Evolutionary conservation across 2,329 filamentous ascomycete genomes (phyloP).

Genomic region (Apiospora aurea): DNA sequence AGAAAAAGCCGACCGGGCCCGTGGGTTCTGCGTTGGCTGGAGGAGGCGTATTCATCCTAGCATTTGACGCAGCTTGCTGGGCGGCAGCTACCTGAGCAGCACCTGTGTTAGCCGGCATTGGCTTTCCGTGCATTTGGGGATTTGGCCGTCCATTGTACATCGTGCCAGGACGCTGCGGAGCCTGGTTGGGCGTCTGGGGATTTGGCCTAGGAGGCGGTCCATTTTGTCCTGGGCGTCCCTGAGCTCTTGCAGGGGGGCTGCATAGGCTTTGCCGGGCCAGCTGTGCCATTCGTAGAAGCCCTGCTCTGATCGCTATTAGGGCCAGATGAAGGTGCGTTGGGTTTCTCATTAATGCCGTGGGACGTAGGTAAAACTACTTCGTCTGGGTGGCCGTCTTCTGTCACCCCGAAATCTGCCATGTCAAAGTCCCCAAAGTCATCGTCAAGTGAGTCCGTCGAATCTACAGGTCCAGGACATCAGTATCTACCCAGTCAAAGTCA

Average conservation of each 20-base stretch:
- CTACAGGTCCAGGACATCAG: constrained; percentile 44
- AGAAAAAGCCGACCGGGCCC: constrained; percentile 70
- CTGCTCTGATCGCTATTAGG: constrained; percentile 37
- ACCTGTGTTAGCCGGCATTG: constrained; percentile 3
- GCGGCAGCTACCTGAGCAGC: constrained; percentile 28
- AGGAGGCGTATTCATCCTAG: constrained; percentile 41
- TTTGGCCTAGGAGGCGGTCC: constrained; percentile 36
- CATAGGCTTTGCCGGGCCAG: constrained; percentile 40
- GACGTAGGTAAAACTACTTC: constrained; percentile 69
- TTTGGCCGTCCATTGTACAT: constrained; percentile 37
- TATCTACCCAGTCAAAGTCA: constrained; percentile 42
- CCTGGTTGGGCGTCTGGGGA: constrained; percentile 47
- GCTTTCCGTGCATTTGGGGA: constrained; percentile 23
- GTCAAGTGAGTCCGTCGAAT: constrained; percentile 41
- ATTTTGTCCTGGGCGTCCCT: constrained; percentile 27
- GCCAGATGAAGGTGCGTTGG: constrained; percentile 33
- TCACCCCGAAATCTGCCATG: constrained; percentile 76
- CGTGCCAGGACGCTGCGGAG: constrained; percentile 35
- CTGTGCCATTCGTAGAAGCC: constrained; percentile 36
- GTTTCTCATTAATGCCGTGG: constrained; percentile 37
- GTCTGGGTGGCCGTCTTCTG: constrained; percentile 75
- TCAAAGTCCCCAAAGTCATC: constrained; percentile 68
- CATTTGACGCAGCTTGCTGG: constrained; percentile 36
- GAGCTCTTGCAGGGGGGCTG: constrained; percentile 46
- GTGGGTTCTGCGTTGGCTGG: constrained; percentile 37